Percentiles rank a stretch among this genome's conserved stretches.
These are phyloP conservation scores for Trapa incisa DNA, from an alignment of 345 rosid genomes.

Conservation along the genomic window DNA sequence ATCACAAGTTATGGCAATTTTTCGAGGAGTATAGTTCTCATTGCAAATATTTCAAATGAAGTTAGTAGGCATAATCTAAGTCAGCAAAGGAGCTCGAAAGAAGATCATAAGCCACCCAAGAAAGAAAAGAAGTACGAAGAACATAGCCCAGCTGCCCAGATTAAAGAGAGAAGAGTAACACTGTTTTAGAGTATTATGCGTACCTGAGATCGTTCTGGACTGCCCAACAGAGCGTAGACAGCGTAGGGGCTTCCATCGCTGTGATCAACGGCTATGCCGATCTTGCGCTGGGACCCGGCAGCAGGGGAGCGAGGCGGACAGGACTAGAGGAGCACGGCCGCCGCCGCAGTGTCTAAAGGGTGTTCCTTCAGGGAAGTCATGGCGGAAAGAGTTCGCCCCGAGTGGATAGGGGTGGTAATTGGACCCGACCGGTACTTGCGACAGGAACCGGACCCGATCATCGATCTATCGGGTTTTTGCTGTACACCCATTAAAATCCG, in stretches of 20 bases:
- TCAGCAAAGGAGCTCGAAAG: background rate
- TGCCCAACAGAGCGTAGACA: constrained; percentile 45
- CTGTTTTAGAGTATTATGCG: background rate
- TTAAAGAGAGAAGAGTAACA: background rate
- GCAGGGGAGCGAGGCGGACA: constrained; percentile 49
- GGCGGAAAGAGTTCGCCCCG: background rate
- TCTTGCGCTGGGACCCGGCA: constrained; percentile 45
- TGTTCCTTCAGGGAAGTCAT: constrained; percentile 31
- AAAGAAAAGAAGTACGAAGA: background rate
- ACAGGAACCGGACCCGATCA: too few relatives aligned
- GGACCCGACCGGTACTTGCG: too few relatives aligned
- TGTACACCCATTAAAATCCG: too few relatives aligned
- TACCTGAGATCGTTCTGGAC: constrained; percentile 61
- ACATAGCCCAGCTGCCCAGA: background rate
- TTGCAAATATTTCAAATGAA: too few relatives aligned
- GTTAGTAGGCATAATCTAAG: too few relatives aligned
- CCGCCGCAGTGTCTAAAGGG: constrained; percentile 14
- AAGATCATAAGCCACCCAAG: background rate
- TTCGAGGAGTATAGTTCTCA: too few relatives aligned
- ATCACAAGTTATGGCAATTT: too few relatives aligned
- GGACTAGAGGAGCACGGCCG: constrained; percentile 44
- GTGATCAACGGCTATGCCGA: constrained; percentile 84
- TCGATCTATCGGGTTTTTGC: too few relatives aligned
- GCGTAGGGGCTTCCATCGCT: constrained; percentile 79
- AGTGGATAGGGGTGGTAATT: too few relatives aligned